Evolutionary conservation across 2,329 filamentous ascomycete genomes (phyloP), one percentile per base, ranked within the genome.

Genomic region (Penicillium janthinellum): DNA sequence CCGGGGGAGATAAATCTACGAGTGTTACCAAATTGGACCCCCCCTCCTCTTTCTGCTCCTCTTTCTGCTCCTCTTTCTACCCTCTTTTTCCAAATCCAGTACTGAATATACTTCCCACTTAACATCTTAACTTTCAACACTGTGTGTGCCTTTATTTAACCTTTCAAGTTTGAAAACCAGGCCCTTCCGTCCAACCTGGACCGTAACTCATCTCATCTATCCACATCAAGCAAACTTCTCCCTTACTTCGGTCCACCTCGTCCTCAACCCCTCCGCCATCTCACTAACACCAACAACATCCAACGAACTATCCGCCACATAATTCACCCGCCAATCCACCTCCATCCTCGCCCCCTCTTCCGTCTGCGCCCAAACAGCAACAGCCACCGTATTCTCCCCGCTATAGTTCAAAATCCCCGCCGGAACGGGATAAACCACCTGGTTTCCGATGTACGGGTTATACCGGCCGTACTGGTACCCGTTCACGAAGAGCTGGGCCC

Each of bases 401-500:
- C 73, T 71, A 59, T 87, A 86, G 67, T 88, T 78, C 8, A 88
- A 71, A 5, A 88, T 76, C 0, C 86, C 86, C 0, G 83, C 82
- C 1, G 84, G 85, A 1, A 88, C 83, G 0, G 86, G 86, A 65
- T 86, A 88, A 15, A 80, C 76, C 15, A 83, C 77, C 73, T 88
- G 86, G 49, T 86, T 83, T 0, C 86, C 86, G 41, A 88, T 85
- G 52, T 83, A 80, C 0, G 86, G 84, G 60, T 84, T 82, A 66
- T 82, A 88, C 7, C 84, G 80, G 1, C 83, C 86, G 64, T 86
- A 88, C 67, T 88, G 85, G 65, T 88, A 88, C 0, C 86, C 86
- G 57, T 88, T 88, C n/a, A 88, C 81, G 57, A 85, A 88, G 2
- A 88, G 70, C 65, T 86, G 80, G 0, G 81, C 83, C 11, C 86